Evolutionary conservation across 148 eudicot genomes (phyloP).

Genomic region (Beta vulgaris): DNA sequence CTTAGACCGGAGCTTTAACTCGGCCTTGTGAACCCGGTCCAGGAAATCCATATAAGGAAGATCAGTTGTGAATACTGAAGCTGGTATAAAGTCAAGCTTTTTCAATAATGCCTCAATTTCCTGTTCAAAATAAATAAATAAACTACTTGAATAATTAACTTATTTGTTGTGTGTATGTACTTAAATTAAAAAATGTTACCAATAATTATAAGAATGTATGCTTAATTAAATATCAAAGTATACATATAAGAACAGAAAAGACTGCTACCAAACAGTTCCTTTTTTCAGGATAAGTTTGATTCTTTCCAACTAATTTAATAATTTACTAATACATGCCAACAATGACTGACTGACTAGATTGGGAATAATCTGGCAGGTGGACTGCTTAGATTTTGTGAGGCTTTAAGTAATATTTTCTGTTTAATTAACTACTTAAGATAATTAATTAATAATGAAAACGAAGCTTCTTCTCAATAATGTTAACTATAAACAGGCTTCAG

Average conservation of each 20-base stretch:
- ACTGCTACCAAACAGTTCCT: slow-evolving; percentile 35
- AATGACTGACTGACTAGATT: slow-evolving; percentile 30
- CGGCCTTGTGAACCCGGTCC: slow-evolving; percentile 98
- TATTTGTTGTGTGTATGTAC: neutral
- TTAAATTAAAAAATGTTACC: slow-evolving; percentile 1
- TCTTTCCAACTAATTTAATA: slow-evolving; percentile 33
- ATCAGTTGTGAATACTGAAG: slow-evolving; percentile 70
- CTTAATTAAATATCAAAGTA: slow-evolving; percentile 20
- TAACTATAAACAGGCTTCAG: too few relatives aligned
- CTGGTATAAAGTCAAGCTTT: slow-evolving; percentile 60
- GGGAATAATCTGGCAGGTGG: slow-evolving; percentile 52
- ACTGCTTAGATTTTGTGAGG: slow-evolving; percentile 39
- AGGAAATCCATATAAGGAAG: slow-evolving; percentile 76
- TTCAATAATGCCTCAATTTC: slow-evolving; percentile 63
- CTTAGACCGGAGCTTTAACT: slow-evolving; percentile 80
- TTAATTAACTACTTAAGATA: neutral
- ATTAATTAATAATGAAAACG: neutral
- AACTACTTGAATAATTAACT: neutral
- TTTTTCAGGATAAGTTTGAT: slow-evolving; percentile 46
- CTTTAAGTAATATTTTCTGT: slow-evolving; percentile 16
- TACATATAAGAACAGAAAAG: slow-evolving; percentile 25
- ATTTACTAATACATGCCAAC: slow-evolving; percentile 23
- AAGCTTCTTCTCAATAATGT: slow-evolving; percentile 29
- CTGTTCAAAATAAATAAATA: slow-evolving; percentile 39
- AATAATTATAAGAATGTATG: slow-evolving; percentile 6